Evolutionary conservation across 2,329 filamentous ascomycete species (phyloP), one percentile per base, ranked within the genome.

Genomic region (Metarhizium rileyi): DNA sequence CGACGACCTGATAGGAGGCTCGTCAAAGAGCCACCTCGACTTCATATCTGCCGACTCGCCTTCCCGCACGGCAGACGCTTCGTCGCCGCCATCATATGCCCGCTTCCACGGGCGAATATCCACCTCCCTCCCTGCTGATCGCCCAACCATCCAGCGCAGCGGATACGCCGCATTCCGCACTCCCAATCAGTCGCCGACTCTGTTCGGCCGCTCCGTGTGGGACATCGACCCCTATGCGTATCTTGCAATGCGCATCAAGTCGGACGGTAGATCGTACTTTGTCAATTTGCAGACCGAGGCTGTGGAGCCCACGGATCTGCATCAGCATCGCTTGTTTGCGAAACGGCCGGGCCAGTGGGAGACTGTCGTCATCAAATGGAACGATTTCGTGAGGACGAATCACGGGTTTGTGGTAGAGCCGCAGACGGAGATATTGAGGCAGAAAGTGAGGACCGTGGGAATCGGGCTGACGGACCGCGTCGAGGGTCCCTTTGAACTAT

Each of bases 261-360:
- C 87, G 3, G 93, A 97, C 63, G 90, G 90, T 16, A 77, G 93
- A 52, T 86, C 87, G 60, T 98, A 97, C 71, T 88, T 95, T 51
- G 81, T 98, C 61, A 98, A 98, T 67, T 73, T 98, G 16, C 93
- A 97, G 72, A 95, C 90, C 3, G 91, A 98, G 63, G 87, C 87
- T 1, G 84, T 98, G 49, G 87, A 95, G 44, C 87, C 89, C 10
- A 91, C 90, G n/a, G 93, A 98, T 65, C 75, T 98, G 55, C 93
- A 97, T 66, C 93, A 98, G 66, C 93, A 98, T 67, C 77, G 93
- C 46, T 70, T 98, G 4, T 95, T 89, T 58, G 77, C 85, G 8
- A 84, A 83, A 61, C 79, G 80, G 8, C 83, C 87, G 0, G 90
- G 90, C 1, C 78, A 90, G 60, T 98, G 93, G 93, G 91, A 98